phyloP scores from a whole-genome alignment of 805 yeast species.

The Candida vaughaniae region DNA sequence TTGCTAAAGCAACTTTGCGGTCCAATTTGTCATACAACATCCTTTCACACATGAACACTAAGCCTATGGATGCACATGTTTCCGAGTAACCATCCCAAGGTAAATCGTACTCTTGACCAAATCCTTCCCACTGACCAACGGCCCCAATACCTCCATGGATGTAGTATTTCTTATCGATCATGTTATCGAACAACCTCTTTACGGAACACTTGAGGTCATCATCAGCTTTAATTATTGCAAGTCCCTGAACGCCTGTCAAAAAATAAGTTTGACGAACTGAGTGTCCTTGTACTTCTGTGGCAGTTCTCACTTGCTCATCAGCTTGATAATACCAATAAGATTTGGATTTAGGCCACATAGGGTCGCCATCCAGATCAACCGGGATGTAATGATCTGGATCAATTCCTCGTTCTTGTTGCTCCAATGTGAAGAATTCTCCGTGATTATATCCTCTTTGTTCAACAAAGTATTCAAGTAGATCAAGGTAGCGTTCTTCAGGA shows the following conservation, averaged over 20 bases:
- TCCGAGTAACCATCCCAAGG: slow-evolving; percentile 22
- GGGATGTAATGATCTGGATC: slow-evolving; percentile 13
- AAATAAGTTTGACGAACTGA: slow-evolving; percentile 20
- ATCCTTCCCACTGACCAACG: slow-evolving; percentile 21
- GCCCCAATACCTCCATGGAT: slow-evolving; percentile 26
- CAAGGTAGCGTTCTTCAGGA: slow-evolving; percentile 15
- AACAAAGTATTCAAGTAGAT: slow-evolving; percentile 18
- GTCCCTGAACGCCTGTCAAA: slow-evolving; percentile 21
- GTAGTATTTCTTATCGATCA: slow-evolving; percentile 20
- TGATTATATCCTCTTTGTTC: slow-evolving; percentile 20
- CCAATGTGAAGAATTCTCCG: slow-evolving; percentile 17
- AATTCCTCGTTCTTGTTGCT: slow-evolving; percentile 16
- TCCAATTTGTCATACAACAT: slow-evolving; percentile 16
- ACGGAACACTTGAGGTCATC: slow-evolving; percentile 13
- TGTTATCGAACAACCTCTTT: slow-evolving; percentile 15
- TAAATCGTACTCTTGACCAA: slow-evolving; percentile 20
- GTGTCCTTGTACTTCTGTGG: slow-evolving; percentile 19
- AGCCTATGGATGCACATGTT: slow-evolving; percentile 24
- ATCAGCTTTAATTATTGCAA: slow-evolving; percentile 16
- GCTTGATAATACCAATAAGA: slow-evolving; percentile 23
- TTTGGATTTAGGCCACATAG: slow-evolving; percentile 14
- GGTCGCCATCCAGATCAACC: slow-evolving; percentile 1
- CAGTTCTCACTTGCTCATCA: slow-evolving; percentile 15
- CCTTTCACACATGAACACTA: slow-evolving; percentile 16
- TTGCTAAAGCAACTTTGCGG: slow-evolving; percentile 14